Evolutionary conservation across 2,329 filamentous ascomycete species (phyloP).

Genomic region (Trichoderma citrinoviride): DNA sequence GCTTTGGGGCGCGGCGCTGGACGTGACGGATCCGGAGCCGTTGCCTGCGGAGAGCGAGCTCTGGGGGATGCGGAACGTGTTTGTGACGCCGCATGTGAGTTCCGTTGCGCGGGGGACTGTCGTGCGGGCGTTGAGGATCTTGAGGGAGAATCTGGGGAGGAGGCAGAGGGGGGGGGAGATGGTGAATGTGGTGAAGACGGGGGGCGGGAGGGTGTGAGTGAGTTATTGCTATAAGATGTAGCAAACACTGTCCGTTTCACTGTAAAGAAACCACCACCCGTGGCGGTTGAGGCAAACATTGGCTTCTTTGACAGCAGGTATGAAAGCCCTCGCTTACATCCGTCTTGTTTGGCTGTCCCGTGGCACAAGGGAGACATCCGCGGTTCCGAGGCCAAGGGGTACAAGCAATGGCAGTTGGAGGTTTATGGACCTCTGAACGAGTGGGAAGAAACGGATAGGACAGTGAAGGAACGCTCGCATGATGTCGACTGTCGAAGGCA

Average conservation of each 20-base stretch:
- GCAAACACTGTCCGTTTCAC: no score
- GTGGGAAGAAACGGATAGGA: no score
- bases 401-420: neutral
- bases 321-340: neutral
- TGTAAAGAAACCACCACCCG: no score
- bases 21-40: slow-evolving; percentile 9
- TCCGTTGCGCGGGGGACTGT: neutral
- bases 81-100: slow-evolving; percentile 4
- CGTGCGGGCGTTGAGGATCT: neutral
- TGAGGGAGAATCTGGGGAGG: neutral
- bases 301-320: no score
- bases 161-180: neutral
- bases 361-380: neutral
- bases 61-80: slow-evolving; percentile 8
- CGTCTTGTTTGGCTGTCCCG: neutral
- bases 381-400: neutral
- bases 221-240: no score
- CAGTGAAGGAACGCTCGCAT: no score
- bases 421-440: no score
- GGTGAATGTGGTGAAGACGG: no score
- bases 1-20: neutral
- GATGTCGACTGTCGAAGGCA: no score
- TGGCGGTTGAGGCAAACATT: no score
- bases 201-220: no score
- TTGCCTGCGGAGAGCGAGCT: slow-evolving; percentile 4